Evolutionary conservation across 2,329 filamentous ascomycete species (phyloP), one percentile per base, ranked within the genome.

Genomic region (Aspergillus uvarum): DNA sequence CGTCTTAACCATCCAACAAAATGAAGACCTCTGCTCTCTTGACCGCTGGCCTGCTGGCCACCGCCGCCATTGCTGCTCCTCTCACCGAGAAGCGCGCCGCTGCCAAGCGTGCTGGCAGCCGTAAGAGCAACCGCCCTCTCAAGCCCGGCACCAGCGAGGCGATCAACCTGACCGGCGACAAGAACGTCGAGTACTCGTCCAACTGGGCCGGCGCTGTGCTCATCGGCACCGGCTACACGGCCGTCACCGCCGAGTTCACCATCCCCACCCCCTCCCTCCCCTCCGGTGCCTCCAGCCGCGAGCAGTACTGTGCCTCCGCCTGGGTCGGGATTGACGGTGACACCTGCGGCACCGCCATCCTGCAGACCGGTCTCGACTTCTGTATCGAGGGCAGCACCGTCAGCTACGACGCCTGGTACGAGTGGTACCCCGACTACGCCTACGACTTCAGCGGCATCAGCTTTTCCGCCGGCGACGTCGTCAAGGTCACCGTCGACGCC

Each of bases 191-290:
- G 26, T 85, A 86, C 74, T 79, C 74, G 54, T 75, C 73, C 63
- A 86, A 86, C 76, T 86, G 84, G 85, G 82, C 83, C 3, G 85
- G 85, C 47, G 84, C 83, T 2, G 81, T 86, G n/a, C 77, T 85
- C 10, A 48, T 55, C 19, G 53, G 53, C 19, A 76, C 76, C 8
- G 79, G 79, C 58, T 85, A 81, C 73, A 84, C 76, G 24, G 71
- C 75, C 21, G 84, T 85, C 24, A 79, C 78, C 4, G 84, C 79
- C 21, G 79, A 79, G 21, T 82, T 86, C 70, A 80, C 74, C 11
- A 79, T 85, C 1, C 84, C 71, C 24, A 67, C 70, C n/a, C 77
- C 80, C 1, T 70, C 68, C 6, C 76, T 55, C n/a, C 53, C 72
- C 49, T 69, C 67, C 56, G 70, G 65, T 19, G 11, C 29, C 10